Base-by-base conservation (phyloP, 176 grass and related monocot genomes). In the Paspalum vaginatum region DNA sequence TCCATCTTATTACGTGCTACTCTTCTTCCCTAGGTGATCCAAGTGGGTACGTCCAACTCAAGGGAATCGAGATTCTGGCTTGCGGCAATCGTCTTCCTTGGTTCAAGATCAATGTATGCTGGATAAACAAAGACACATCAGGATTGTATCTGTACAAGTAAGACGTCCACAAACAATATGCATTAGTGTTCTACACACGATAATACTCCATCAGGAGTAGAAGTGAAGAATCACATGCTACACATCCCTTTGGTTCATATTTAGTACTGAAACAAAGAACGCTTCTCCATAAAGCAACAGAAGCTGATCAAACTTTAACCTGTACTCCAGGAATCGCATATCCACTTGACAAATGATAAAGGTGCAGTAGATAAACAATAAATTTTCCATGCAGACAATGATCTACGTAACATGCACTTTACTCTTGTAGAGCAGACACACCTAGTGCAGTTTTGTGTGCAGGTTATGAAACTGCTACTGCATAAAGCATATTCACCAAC, bases 1-100 rank as follows among this genome's bases (percentile, higher is more conserved):
- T 76, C 84, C 46, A 12, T 21, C 18, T 17, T 67, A 42, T 17
- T 67, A 42, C 22, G 32, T 32, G 32, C 9, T 81, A 76, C 39
- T 48, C 65, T 62, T 81, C 56, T 65, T 70, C 47, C 61, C 49
- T 22, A 41, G 55, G 43, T 49, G 76, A 81, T 55, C 17, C 54
- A 85, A 76, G 6, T 68, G 70, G 24, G 26, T 26, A 26, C 2
- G 12, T 47, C 6, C 43, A 15, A 45, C 42, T 68, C 20, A 66
- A 84, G 37, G 9, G 27, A 61, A 73, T 52, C 47, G 9, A 70
- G 65, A 83, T 57, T 75, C 48, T 6, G 47, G 52, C 49, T 56
- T 54, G 61, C 66, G 62, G 55, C n/a, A 62, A 32, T 53, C 22
- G 9, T 27, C 62, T 58, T 56, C 9, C 18, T 54, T 45, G 59